Percentiles rank a stretch among this genome's conserved stretches.
Conservation (phyloP, 208 protist species). For the Angomonas ambiguus region DNA sequence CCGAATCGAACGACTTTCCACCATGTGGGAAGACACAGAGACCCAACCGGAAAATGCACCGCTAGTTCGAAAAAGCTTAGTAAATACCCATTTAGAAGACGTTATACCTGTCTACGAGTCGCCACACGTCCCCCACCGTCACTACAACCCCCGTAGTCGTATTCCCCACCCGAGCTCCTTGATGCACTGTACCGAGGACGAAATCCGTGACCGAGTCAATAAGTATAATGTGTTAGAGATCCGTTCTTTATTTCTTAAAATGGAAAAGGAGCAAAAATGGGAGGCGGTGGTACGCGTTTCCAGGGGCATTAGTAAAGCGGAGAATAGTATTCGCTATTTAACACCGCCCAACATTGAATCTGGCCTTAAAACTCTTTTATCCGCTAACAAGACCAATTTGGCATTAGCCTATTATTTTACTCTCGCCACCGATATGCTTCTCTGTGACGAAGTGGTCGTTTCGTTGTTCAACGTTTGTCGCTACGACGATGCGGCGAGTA, state of each 20-base stretch:
- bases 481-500: constrained; percentile 28
- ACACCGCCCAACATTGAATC: constrained; percentile 49
- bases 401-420: constrained; percentile 58
- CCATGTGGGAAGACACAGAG: background rate
- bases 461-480: constrained; percentile 61
- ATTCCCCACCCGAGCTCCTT: constrained; percentile 33
- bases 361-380: constrained; percentile 46
- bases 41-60: background rate
- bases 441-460: constrained; percentile 56
- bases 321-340: constrained; percentile 38
- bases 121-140: constrained; percentile 58
- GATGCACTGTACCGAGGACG: constrained; percentile 25
- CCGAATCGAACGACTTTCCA: background rate
- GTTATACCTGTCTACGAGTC: constrained; percentile 19
- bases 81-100: background rate
- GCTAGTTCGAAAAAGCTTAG: background rate
- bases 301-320: constrained; percentile 33
- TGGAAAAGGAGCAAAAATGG: constrained; percentile 53
- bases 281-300: constrained; percentile 55
- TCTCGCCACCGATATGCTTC: constrained; percentile 56
- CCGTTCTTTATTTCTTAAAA: constrained; percentile 41
- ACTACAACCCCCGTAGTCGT: constrained; percentile 43
- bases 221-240: constrained; percentile 47
- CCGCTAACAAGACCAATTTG: constrained; percentile 21
- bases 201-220: constrained; percentile 23